Conservation (phyloP, 2,329 filamentous ascomycete species). For the Xylaria sp. region DNA sequence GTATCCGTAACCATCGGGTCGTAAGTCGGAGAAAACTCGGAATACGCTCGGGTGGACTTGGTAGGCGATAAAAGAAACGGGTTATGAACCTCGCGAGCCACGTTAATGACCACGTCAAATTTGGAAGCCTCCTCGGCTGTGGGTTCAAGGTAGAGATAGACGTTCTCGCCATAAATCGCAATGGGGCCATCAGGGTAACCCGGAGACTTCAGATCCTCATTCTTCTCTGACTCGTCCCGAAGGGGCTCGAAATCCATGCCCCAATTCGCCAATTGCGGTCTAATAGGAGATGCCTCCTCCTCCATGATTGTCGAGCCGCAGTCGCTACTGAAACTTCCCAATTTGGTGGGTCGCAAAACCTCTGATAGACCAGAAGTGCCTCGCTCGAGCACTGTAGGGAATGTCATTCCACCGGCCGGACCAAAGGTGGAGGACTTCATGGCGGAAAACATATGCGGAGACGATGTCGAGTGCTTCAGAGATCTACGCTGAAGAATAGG, state of each 20-base stretch:
- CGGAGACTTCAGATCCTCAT: slow-evolving; percentile 74
- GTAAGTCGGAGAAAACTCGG: slow-evolving; percentile 27
- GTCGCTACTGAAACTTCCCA: slow-evolving; percentile 26
- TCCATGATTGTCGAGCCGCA: slow-evolving; percentile 46
- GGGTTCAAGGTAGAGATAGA: slow-evolving; percentile 76
- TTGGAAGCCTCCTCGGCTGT: slow-evolving; percentile 69
- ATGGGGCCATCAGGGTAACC: slow-evolving; percentile 79
- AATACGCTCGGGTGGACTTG: slow-evolving; percentile 23
- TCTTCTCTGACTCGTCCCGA: slow-evolving; percentile 62
- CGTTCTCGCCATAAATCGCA: slow-evolving; percentile 71
- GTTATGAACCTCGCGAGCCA: slow-evolving; percentile 75
- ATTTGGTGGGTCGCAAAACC: slow-evolving; percentile 49
- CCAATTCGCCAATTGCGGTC: slow-evolving; percentile 56
- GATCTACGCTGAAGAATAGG: slow-evolving; percentile 58
- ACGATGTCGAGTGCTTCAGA: slow-evolving; percentile 62
- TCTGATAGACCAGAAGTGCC: slow-evolving; percentile 57
- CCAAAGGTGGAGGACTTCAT: slow-evolving; percentile 56
- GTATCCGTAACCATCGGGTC: slow-evolving; percentile 49
- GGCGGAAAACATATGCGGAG: slow-evolving; percentile 59
- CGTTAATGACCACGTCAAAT: slow-evolving; percentile 81
- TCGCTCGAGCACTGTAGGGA: slow-evolving; percentile 55
- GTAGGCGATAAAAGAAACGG: slow-evolving; percentile 49
- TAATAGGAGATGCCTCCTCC: slow-evolving; percentile 51
- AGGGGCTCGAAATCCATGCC: slow-evolving; percentile 56
- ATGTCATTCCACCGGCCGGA: slow-evolving; percentile 57